Evolutionary conservation across 345 rosid species (phyloP).

Genomic region (Hevea brasiliensis): DNA sequence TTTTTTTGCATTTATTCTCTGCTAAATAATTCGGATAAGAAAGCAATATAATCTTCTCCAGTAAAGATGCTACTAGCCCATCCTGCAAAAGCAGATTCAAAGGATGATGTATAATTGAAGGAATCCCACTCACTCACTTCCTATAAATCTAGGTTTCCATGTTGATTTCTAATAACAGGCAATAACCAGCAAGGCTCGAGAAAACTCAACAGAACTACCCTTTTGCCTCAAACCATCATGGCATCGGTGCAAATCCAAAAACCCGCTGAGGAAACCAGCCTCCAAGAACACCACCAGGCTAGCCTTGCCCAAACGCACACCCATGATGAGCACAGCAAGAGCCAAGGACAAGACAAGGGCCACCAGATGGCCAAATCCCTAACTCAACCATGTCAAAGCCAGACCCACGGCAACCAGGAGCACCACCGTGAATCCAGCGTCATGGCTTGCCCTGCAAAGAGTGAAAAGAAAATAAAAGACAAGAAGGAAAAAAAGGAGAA

Average conservation of each 20-base stretch:
- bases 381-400: conserved; percentile 4
- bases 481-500: conserved; percentile 15
- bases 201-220: not conserved
- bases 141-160: not conserved
- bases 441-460: not conserved
- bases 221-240: conserved; percentile 7
- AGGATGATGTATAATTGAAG: not conserved
- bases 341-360: not conserved
- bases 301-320: not conserved
- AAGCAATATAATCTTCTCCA: not conserved
- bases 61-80: not conserved
- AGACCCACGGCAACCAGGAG: not conserved
- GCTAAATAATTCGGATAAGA: not conserved
- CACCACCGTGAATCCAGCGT: not conserved
- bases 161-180: not conserved
- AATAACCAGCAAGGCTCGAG: not conserved
- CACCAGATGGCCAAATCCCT: not conserved
- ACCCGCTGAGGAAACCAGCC: not conserved
- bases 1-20: not conserved
- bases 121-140: not conserved
- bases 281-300: not conserved
- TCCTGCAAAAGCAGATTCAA: conserved; percentile 4
- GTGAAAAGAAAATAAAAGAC: not conserved
- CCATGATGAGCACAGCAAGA: not conserved
- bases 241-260: not conserved